Conservation (phyloP, 1,284 basidiomycete genomes). For the Xanthoconium separans region DNA sequence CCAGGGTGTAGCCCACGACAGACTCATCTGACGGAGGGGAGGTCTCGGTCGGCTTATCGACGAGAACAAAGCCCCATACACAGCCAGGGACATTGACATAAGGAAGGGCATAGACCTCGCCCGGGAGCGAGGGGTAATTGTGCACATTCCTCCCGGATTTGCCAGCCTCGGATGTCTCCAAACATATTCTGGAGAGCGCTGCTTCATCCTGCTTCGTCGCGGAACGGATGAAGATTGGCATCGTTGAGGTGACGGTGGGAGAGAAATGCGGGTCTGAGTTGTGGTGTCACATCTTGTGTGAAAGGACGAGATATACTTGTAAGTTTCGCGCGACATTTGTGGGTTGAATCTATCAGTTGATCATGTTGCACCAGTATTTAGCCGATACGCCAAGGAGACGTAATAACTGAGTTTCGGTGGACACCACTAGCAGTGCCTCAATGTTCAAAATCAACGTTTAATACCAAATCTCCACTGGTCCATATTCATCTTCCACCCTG, state of each 20-base stretch:
- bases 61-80: conserved; percentile 72
- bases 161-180: conserved; percentile 71
- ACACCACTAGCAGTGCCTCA: not conserved
- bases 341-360: conserved; percentile 9
- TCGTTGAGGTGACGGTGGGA: conserved; percentile 16
- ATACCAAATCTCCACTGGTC: not conserved
- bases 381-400: conserved; percentile 6
- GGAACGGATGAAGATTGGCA: conserved; percentile 54
- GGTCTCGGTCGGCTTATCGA: conserved; percentile 41
- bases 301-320: not conserved
- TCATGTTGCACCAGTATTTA: conserved; percentile 14
- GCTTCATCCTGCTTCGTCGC: conserved; percentile 53
- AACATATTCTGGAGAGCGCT: conserved; percentile 65
- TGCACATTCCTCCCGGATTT: conserved; percentile 60
- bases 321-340: not conserved
- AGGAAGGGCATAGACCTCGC: conserved; percentile 68
- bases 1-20: no score
- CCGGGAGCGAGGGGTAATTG: conserved; percentile 60
- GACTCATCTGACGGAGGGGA: conserved; percentile 29
- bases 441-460: no score
- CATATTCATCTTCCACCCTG: conserved; percentile 27
- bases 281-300: not conserved
- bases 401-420: conserved; percentile 4
- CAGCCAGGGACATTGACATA: conserved; percentile 61
- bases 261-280: not conserved